Base-by-base conservation (phyloP, 345 rosid genomes). In the Cardiospermum halicacabum region DNA sequence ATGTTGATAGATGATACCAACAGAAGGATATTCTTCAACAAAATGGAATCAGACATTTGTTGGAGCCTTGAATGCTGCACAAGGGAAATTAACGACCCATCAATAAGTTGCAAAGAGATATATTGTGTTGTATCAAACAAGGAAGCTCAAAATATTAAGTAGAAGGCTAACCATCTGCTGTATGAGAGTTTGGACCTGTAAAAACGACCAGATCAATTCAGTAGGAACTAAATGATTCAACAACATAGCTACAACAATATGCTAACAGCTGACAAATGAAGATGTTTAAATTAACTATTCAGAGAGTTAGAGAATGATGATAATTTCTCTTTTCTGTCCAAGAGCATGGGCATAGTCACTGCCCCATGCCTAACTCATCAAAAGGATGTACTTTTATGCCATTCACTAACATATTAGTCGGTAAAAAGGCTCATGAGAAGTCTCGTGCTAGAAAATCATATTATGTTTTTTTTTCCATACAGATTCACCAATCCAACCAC, bases 21-120 rank as follows among this genome's bases (percentile, higher is more conserved):
- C 55, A 59, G 27, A 89, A 89, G 98, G 98, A 92, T 92, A 92
- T 92, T 92, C 89, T 92, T 92, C 22, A 82, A 50, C 54, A 92
- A 74, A 67, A 92, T 89, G 73, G 96, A 84, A 63, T 86, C 97
- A 0, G 98, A 92, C 97, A 89, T 89, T 48, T 92, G 81, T 76
- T 89, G 98, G 79, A 92, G 89, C 75, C 93, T 83, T 62, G 77
- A 60, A 89, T 92, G 98, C 98, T 89, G 90, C 78, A 81, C 71
- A 53, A 66, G 56, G 61, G 53, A 65, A 7, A 34, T 15, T 34
- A 26, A 43, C 15, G 40, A 27, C 36, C 30, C 28, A 51, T 64
- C 66, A 47, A 61, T 50, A 69, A 36, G 56, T 54, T 58, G 40
- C 27, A 9, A 28, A 31, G 4, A 62, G 66, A n/a, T n/a, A n/a